Percentiles rank a stretch among this genome's conserved stretches.
Evolutionary conservation across 257 asterid species (phyloP).

Genomic region (Hygrophila difformis): DNA sequence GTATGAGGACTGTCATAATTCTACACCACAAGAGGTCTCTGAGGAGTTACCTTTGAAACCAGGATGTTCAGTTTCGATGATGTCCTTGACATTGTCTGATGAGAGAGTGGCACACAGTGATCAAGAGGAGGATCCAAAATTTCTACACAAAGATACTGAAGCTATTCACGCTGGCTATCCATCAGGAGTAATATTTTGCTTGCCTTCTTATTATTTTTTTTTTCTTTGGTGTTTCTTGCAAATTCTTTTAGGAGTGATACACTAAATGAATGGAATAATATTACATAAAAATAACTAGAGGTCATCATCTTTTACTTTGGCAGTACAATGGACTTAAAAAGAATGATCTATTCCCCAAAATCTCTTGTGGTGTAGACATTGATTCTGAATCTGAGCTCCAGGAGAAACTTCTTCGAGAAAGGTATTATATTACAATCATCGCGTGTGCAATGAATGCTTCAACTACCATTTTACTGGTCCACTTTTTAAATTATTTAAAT

Average conservation of each 20-base stretch:
- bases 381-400: slow-evolving; percentile 26
- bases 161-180: slow-evolving; percentile 19
- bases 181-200: slow-evolving; percentile 25
- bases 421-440: slow-evolving; percentile 25
- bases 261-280: slow-evolving; percentile 1
- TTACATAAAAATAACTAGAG: slow-evolving; percentile 6
- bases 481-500: too few relatives aligned
- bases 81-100: slow-evolving; percentile 22
- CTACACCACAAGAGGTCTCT: slow-evolving; percentile 24
- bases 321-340: slow-evolving; percentile 26
- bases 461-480: too few relatives aligned
- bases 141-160: slow-evolving; percentile 23
- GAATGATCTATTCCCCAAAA: slow-evolving; percentile 11
- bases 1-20: slow-evolving; percentile 23
- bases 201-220: slow-evolving; percentile 8
- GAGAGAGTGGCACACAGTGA: slow-evolving; percentile 15
- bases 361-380: slow-evolving; percentile 16
- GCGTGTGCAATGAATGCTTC: too few relatives aligned
- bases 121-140: slow-evolving; percentile 17
- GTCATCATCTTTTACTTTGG: slow-evolving; percentile 10
- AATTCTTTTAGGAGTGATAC: slow-evolving; percentile 11
- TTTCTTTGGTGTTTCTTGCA: slow-evolving; percentile 6
- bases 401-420: slow-evolving; percentile 40
- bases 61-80: slow-evolving; percentile 10
- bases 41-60: slow-evolving; percentile 15